Base-by-base conservation (phyloP, 306 rosid species). In the Gynostemma pentaphyllum region DNA sequence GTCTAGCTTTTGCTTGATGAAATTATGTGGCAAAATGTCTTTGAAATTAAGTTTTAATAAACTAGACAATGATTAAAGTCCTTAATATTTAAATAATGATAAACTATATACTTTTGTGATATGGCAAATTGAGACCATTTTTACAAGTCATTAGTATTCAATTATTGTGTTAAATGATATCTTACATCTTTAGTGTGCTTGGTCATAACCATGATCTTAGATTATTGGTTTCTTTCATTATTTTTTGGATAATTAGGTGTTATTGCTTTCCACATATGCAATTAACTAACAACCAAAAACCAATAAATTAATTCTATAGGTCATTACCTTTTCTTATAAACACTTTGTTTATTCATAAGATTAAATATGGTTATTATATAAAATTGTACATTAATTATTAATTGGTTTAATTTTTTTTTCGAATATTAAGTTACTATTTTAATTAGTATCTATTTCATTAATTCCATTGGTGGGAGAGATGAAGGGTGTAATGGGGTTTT, bases 241-340 rank as follows among this genome's bases (percentile, higher is more conserved):
- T n/a, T n/a, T n/a, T n/a, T 34, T 56, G 63, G 45, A 34, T 19
- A 34, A 56, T 36, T 56, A 32, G 14, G 5, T 55, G 32, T 54
- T 54, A 55, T 30, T 55, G 62, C 62, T 55, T n/a, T 55, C 62
- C 62, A 55, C 62, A 32, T 26, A 55, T 55, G 23, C 14, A 53
- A 53, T 53, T 53, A 29, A 13, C 41, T 29, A 28, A 1, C 6
- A 30, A 55, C 42, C 26, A 53, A 53, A 52, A 23, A 15, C 28
- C 23, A 51, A 47, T 18, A 23, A 45, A 3, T 45, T 45, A 45
- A 45, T 45, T n/a, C 49, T 26, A 46, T 45, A 15, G 21, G 3
- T 26, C 26, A 18, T 46, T 46, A 0, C 53, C 11, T 9, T 18
- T 18, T 7, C 5, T 18, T 4, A 7, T 46, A 5, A 6, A n/a